Percentiles rank a stretch among this genome's conserved stretches.
Conservation (phyloP, 805 yeast species). For the Debaryomyces maramus region DNA sequence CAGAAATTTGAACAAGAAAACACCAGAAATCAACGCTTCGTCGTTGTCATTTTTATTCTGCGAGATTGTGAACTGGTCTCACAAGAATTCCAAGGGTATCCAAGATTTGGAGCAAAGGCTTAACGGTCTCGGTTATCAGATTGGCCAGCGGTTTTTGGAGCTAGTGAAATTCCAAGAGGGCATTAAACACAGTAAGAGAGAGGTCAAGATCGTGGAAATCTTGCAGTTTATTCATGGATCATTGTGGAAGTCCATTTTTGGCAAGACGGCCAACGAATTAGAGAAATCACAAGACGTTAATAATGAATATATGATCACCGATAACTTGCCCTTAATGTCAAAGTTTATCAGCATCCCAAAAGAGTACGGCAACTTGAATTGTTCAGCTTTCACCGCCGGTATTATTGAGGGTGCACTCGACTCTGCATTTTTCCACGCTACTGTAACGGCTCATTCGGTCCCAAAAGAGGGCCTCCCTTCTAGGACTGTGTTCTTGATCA, state of each 20-base stretch:
- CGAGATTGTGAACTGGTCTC: slow-evolving; percentile 68
- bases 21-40: slow-evolving; percentile 65
- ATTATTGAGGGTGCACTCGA: slow-evolving; percentile 81
- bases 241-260: slow-evolving; percentile 75
- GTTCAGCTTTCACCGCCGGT: slow-evolving; percentile 84
- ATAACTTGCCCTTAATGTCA: slow-evolving; percentile 69
- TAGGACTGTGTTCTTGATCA: slow-evolving; percentile 74
- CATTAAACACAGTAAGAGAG: slow-evolving; percentile 59
- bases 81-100: slow-evolving; percentile 61
- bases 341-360: slow-evolving; percentile 74
- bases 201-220: slow-evolving; percentile 62
- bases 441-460: slow-evolving; percentile 80
- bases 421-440: slow-evolving; percentile 67
- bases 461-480: slow-evolving; percentile 58
- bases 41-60: slow-evolving; percentile 68
- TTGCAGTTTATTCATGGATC: slow-evolving; percentile 70
- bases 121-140: slow-evolving; percentile 72
- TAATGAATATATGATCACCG: slow-evolving; percentile 76
- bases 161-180: slow-evolving; percentile 69
- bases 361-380: slow-evolving; percentile 74
- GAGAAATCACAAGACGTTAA: slow-evolving; percentile 72
- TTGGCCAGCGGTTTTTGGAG: slow-evolving; percentile 73
- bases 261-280: slow-evolving; percentile 68
- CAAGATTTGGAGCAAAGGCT: slow-evolving; percentile 58
- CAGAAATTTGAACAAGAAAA: slow-evolving; percentile 59